Evolutionary conservation across 495 filamentous ascomycete species (phyloP), one percentile per base, ranked within the genome.

Genomic region (Mytilinidion resinicola): DNA sequence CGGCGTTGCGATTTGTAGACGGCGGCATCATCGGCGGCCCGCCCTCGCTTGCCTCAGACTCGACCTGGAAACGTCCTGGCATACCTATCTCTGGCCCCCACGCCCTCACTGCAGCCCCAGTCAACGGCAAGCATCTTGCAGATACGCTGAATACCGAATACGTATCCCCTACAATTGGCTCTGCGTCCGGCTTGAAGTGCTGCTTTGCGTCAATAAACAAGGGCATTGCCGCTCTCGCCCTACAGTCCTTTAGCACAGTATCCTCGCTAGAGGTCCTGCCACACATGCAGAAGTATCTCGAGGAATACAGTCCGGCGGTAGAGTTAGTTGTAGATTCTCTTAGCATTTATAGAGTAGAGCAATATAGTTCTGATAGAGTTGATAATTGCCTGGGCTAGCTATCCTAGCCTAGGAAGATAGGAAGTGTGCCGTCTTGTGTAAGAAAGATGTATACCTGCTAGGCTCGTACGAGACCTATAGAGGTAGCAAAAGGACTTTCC

Each of bases 241-340:
- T 89, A 39, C 77, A 89, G 61, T 76, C 85, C 0, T 85, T 87
- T 64, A 85, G 85, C 9, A 90, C 87, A 0, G 88, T 86, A 10
- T 67, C 77, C 19, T 64, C 74, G 1, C 76, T 87, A 6, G 78
- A 76, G 11, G 78, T 90, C 10, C 73, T 86, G 4, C 69, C 69
- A 0, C 74, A 82, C 33, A 73, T 91, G 34, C 69, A 80, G 55
- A 64, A 67, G 12, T 78, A 87, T 57, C 70, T 91, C 30, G 64
- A 71, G 9, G 64, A 70, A 15, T 73, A 80, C 55, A 74, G 75
- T 20, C 84, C 85, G 0, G 69, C 59, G 15, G 74, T 76, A 39
- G 69, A n/a, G n/a, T n/a, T n/a, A n/a, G n/a, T n/a, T n/a, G n/a
- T n/a, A n/a, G n/a, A n/a, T n/a, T n/a, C n/a, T n/a, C n/a, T n/a